Conservation (phyloP, 1,284 basidiomycete species). For the Boletus albobrunnescens region DNA sequence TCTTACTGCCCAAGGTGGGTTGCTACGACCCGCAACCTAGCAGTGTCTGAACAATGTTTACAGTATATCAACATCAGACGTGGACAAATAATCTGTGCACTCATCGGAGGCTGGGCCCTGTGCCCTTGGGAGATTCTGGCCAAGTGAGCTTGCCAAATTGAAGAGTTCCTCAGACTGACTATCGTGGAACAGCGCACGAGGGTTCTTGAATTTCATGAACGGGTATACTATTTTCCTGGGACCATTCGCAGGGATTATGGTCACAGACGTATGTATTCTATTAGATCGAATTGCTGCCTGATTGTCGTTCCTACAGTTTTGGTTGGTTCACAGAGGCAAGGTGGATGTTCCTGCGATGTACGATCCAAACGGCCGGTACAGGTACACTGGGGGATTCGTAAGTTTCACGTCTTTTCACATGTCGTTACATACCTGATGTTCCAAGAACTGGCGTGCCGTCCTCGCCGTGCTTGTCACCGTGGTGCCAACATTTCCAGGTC, state of each 20-base stretch:
- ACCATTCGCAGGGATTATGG: conserved; percentile 72
- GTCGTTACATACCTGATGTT: conserved; percentile 6
- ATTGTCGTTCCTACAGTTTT: conserved; percentile 44
- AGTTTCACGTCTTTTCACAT: conserved; percentile 25
- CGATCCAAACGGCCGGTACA: conserved; percentile 60
- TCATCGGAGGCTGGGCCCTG: conserved; percentile 56
- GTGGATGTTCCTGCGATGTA: conserved; percentile 75
- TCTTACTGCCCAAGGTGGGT: conserved; percentile 40
- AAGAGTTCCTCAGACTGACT: not conserved
- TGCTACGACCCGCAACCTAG: not conserved
- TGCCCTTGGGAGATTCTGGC: conserved; percentile 57
- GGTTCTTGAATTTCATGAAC: conserved; percentile 57
- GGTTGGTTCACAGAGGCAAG: conserved; percentile 60
- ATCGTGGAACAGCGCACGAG: conserved; percentile 36
- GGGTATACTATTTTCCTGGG: conserved; percentile 73
- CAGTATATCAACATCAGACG: conserved; percentile 51
- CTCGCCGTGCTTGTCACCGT: conserved; percentile 57
- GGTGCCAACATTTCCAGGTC: conserved; percentile 65
- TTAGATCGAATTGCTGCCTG: not conserved
- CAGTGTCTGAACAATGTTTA: not conserved
- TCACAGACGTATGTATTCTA: conserved; percentile 54
- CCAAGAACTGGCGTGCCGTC: conserved; percentile 70
- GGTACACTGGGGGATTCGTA: conserved; percentile 62
- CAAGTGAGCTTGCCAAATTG: conserved; percentile 28
- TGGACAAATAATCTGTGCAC: conserved; percentile 60